Conservation (phyloP, 2,329 filamentous ascomycete species). For the Colletotrichum magnum region DNA sequence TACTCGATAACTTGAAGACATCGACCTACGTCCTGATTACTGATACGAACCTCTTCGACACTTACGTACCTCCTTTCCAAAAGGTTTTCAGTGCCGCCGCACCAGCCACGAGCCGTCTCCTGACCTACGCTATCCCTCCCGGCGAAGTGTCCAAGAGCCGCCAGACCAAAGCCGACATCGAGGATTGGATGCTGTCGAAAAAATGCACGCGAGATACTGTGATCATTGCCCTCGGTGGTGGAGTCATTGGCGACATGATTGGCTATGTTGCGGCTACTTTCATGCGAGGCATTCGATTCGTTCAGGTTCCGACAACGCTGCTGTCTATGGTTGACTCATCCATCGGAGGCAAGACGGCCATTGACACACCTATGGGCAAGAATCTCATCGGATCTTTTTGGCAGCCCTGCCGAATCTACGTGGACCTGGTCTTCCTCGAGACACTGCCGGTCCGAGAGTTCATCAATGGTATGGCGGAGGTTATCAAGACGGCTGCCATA, state of each 20-base stretch:
- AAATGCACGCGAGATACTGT: constrained; percentile 96
- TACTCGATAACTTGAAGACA: constrained; percentile 82
- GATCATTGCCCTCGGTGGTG: constrained; percentile 93
- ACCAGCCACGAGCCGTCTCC: constrained; percentile 72
- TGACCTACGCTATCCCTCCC: constrained; percentile 89
- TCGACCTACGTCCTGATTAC: constrained; percentile 97
- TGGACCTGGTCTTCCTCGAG: constrained; percentile 92
- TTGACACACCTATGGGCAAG: constrained; percentile 96
- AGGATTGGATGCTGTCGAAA: constrained; percentile 95
- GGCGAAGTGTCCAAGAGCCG: constrained; percentile 95
- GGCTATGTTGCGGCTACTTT: constrained; percentile 98
- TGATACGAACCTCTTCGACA: constrained; percentile 88
- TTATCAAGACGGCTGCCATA: constrained; percentile 97
- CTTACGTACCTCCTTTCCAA: constrained; percentile 86
- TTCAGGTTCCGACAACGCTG: constrained; percentile 95
- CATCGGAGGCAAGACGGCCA: constrained; percentile 98
- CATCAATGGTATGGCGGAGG: constrained; percentile 99
- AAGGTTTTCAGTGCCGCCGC: constrained; percentile 51
- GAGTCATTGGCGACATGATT: constrained; percentile 98
- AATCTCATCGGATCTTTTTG: constrained; percentile 97
- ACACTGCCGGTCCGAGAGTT: constrained; percentile 93
- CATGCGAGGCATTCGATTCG: constrained; percentile 96
- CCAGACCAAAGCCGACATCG: constrained; percentile 93
- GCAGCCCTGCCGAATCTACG: constrained; percentile 95
- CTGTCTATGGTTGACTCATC: constrained; percentile 98